Base-by-base conservation (phyloP, 768 basidiomycete genomes). In the Daedaleopsis nitida region DNA sequence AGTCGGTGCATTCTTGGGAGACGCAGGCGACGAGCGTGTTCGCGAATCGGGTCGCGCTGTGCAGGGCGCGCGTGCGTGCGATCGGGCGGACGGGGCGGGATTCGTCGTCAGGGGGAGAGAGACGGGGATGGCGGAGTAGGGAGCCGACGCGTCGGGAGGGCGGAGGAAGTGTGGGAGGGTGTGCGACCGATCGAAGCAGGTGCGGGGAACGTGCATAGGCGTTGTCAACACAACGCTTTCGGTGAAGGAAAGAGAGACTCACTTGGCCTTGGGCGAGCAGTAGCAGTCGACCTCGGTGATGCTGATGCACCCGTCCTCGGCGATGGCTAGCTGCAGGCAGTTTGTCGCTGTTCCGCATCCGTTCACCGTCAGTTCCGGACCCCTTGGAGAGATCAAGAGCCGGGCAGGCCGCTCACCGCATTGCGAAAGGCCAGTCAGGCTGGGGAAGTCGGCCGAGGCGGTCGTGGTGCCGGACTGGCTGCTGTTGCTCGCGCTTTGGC, bases 281-380 rank as follows among this genome's bases (percentile, higher is more conserved):
- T 77, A 85, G 65, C 84, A 85, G 57, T 80, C 74, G 35, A 84
- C 79, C 7, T 79, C 78, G 13, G 75, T 71, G 27, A 84, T 63
- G 58, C 78, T 81, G 6, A 72, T 62, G 69, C 83, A 85, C 43
- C 77, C 79, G 0, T 76, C 75, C 3, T 65, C 60, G 2, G 76
- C 68, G 8, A 78, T 74, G 1, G 79, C 76, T 1, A 72, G 58
- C 9, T 72, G 74, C 3, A 84, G 70, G 63, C 84, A 85, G 43
- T 75, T 70, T 35, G 75, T 75, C 12, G 84, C 84, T 84, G 54
- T 35, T 52, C 14, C 39, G 0, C 6, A 16, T 32, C 5, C 37
- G 14, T 27, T 7, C 54, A 43, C n/a, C 8, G 17, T 42, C 21
- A 38, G 21, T n/a, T 34, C 12, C n/a, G 21, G 8, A 14, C n/a